phyloP scores from a whole-genome alignment of 139 green algal species.

The Mychonastes homosphaera region DNA sequence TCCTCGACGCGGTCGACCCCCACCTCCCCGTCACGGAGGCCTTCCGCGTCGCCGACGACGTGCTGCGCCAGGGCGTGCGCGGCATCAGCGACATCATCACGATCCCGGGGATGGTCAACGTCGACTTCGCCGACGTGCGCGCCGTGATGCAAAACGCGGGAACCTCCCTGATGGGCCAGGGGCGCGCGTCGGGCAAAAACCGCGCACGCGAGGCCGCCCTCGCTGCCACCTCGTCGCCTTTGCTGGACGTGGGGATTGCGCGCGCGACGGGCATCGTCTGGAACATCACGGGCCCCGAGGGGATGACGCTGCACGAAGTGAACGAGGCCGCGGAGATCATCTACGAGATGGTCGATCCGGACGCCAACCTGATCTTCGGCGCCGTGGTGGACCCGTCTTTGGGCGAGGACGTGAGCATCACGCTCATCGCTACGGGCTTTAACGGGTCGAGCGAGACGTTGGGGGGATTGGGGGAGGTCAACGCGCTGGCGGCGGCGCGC shows the following conservation, averaged over 20 bases:
- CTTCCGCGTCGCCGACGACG: constrained; percentile 85
- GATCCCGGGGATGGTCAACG: constrained; percentile 87
- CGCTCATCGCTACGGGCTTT: constrained; percentile 90
- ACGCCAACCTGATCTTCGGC: constrained; percentile 87
- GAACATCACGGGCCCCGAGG: constrained; percentile 87
- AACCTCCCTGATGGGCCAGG: constrained; percentile 80
- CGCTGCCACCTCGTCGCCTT: constrained; percentile 67
- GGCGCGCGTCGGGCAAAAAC: constrained; percentile 47
- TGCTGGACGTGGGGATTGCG: constrained; percentile 86
- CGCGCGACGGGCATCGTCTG: constrained; percentile 93
- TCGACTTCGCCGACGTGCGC: constrained; percentile 95
- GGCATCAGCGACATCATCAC: constrained; percentile 97
- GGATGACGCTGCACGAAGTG: constrained; percentile 84
- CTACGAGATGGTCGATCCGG: constrained; percentile 76
- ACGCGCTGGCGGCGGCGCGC: too few species aligned
- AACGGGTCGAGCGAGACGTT: too few species aligned
- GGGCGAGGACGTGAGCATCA: constrained; percentile 63
- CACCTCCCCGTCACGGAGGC: constrained; percentile 74
- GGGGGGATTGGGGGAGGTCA: too few species aligned
- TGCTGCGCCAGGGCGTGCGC: constrained; percentile 78
- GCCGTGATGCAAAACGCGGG: constrained; percentile 79
- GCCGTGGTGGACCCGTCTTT: constrained; percentile 60
- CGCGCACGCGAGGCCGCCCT: constrained; percentile 51
- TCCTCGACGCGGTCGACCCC: constrained; percentile 55
- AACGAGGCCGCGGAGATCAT: constrained; percentile 89